A percentile compares a stretch with the other conserved stretches of the same genome.
These are phyloP conservation scores for Cetradonia linearis DNA, from an alignment of 495 filamentous ascomycete genomes.

Conservation along the genomic window DNA sequence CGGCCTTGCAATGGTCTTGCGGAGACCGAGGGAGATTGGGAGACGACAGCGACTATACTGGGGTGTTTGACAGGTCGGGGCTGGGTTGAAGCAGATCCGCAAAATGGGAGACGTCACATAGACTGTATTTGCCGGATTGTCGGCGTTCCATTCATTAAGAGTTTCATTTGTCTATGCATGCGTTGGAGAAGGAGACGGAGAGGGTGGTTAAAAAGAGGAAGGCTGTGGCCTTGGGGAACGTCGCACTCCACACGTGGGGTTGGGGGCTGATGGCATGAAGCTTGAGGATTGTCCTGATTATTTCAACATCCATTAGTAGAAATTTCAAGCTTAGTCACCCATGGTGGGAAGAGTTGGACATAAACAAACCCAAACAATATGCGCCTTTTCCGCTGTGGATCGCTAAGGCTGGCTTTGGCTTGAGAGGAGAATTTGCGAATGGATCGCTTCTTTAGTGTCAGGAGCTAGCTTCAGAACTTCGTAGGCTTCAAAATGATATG, in stretches of 20 bases:
- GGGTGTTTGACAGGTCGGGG: not conserved
- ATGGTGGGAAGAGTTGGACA: not conserved
- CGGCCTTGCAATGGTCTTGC: not conserved
- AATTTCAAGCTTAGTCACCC: not conserved
- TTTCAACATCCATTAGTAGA: not conserved
- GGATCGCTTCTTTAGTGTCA: not conserved
- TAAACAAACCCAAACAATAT: not conserved
- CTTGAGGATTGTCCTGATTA: not conserved
- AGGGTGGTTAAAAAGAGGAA: too few relatives aligned
- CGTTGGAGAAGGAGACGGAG: not conserved
- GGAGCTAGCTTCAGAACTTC: not conserved
- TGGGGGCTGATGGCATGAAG: not conserved
- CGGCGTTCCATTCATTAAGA: slow-evolving; percentile 8
- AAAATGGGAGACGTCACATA: not conserved
- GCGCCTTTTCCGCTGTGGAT: not conserved
- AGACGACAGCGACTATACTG: not conserved
- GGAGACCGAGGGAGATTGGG: not conserved
- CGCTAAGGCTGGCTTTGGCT: not conserved
- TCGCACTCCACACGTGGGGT: not conserved
- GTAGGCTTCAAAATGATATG: not conserved
- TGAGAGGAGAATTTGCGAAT: not conserved
- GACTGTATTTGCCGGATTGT: slow-evolving; percentile 2
- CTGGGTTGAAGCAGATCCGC: not conserved
- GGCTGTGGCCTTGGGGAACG: not conserved
- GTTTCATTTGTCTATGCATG: slow-evolving; percentile 8